Base-by-base conservation (phyloP, 164 flowering plant species). In the Echeveria elegans region DNA sequence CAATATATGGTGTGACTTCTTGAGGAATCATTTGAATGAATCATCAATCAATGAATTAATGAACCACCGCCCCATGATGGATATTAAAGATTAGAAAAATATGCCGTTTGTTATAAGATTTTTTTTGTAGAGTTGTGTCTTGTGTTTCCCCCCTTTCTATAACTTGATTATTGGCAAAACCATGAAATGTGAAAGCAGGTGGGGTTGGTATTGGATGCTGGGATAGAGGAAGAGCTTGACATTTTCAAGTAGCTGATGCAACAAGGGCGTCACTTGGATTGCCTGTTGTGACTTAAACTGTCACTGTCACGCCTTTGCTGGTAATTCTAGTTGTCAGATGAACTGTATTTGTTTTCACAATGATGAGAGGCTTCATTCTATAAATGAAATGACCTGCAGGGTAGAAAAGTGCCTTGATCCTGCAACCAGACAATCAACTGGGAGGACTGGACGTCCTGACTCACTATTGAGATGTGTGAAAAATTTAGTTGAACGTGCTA, bases 241-340 rank as follows among this genome's bases (percentile, higher is more conserved):
- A 90, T 78, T 79, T 90, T 66, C 97, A 91, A 69, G 92, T 83
- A 62, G 92, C 85, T 69, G 95, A 91, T 86, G 92, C 95, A 11
- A 68, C 88, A 32, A 80, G 95, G 71, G 95, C 97, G 73, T 88
- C 97, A 65, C 93, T 91, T 73, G 97, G 97, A 40, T 75, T 88
- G 83, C 90, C 97, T 56, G 77, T 88, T 66, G 58, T 86, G 47
- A 95, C 87, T 63, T 91, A 82, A 77, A 72, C 76, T 72, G 82
- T 91, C 53, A 88, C 95, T 15, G 95, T 88, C 66, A 76, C 85
- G 32, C 85, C 93, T 50, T 70, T 88, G 43, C 70, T 81, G 95
- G 97, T 86, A 75, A 29, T 16, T 30, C 29, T 40, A 7, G 34
- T 36, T 32, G 2, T 31, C 64, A 6, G 19, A 62, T 8, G 24